Evolutionary conservation across 805 yeast genomes (phyloP).

Genomic region (Lipomyces lipofer): DNA sequence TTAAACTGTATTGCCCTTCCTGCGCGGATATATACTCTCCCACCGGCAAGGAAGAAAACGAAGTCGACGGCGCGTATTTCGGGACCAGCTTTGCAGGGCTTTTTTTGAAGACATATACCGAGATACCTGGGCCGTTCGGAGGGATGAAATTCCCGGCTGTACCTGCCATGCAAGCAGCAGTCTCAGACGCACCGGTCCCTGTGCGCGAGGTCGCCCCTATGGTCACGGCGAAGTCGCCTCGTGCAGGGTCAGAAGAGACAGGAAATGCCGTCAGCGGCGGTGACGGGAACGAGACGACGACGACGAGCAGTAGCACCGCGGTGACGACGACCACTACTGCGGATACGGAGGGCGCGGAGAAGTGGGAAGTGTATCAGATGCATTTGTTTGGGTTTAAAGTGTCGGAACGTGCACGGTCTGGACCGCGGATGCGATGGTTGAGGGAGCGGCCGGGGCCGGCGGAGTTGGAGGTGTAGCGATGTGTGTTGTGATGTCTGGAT

Average conservation of each 20-base stretch:
- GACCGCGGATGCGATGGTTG: constrained; percentile 96
- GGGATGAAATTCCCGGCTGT: constrained; percentile 16
- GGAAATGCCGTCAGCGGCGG: neutral
- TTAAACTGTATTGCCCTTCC: constrained; percentile 89
- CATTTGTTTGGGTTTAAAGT: constrained; percentile 86
- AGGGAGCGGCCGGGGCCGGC: constrained; percentile 50
- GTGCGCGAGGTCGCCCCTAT: constrained; percentile 44
- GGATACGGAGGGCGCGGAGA: constrained; percentile 4
- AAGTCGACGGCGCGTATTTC: constrained; percentile 94
- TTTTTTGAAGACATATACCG: constrained; percentile 88
- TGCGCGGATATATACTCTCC: constrained; percentile 92
- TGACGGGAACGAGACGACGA: constrained; percentile 1
- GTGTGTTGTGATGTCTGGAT: no score
- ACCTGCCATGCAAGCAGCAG: constrained; percentile 61
- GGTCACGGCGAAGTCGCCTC: neutral
- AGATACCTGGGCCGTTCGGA: constrained; percentile 45
- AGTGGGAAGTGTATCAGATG: constrained; percentile 51
- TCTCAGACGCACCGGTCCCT: constrained; percentile 54
- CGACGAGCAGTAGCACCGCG: neutral
- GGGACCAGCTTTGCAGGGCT: constrained; percentile 96
- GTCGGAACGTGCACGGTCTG: constrained; percentile 69
- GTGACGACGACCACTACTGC: constrained; percentile 1
- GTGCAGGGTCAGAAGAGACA: neutral
- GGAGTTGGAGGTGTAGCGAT: no score
- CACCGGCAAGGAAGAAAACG: constrained; percentile 77